Evolutionary conservation across 83 land plant genomes (phyloP), one percentile per base, ranked within the genome.

Genomic region (Thuja plicata): DNA sequence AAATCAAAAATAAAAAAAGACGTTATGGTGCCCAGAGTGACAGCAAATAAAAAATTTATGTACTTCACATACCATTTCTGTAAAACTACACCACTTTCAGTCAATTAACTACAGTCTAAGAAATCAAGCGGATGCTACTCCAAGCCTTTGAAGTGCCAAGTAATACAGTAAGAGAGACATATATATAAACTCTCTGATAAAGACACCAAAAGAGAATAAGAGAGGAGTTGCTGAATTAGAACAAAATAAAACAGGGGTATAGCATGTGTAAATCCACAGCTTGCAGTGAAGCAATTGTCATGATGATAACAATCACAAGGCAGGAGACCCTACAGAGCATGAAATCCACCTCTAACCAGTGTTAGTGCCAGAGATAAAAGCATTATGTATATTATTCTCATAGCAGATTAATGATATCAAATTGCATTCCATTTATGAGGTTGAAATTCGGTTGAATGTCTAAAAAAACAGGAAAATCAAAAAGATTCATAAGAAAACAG

Each of bases 1-100:
- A 79, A 76, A 80, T 16, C 30, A 88, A 8, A 88, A 13, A n/a
- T 2, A 88, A 90, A 52, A 77, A 45, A 32, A 86, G 45, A 19
- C 0, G 77, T 16, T 27, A 80, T 8, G 48, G 30, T 80, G 19
- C 57, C 57, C 17, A 54, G 19, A 54, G 19, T 54, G 57, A 52
- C 55, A 54, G 2, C 57, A 15, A 54, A 54, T 54, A 3, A 54
- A 50, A 54, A 15, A 80, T 3, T 43, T 40, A 13, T 2, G 48
- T 41, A 80, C 41, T 40, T 78, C 41, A 78, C 16, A 41, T 80
- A 80, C 48, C 10, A 27, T 7, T 66, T 24, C 71, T 19, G 27
- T 60, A 40, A 78, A 78, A 78, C 5, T 19, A 78, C 41, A 80
- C 8, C 84, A 40, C 8, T 80, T 19, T 17, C 83, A 80, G 27